A percentile compares a stretch with the other conserved stretches of the same genome.
These are phyloP conservation scores for Scutellaria barbata DNA, from an alignment of 257 asterid genomes.

Conservation along the genomic window DNA sequence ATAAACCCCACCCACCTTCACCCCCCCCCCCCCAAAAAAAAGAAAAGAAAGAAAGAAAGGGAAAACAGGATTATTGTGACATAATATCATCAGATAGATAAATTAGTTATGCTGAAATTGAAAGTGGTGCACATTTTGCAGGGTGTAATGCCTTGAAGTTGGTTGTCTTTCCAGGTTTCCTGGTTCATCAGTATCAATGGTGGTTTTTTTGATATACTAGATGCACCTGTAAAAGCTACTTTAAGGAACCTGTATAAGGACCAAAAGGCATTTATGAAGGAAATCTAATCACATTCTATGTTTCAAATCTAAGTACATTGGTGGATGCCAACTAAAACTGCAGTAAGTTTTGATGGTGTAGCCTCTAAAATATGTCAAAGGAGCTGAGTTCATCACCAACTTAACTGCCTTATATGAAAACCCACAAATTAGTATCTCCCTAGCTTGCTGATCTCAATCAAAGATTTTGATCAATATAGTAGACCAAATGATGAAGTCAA, in stretches of 20 bases:
- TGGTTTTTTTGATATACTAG: not conserved
- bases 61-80: not conserved
- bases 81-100: not conserved
- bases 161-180: not conserved
- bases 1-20: not conserved
- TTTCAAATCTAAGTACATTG: not conserved
- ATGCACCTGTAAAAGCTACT: not conserved
- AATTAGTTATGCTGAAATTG: not conserved
- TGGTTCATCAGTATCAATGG: not conserved
- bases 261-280: not conserved
- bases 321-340: conserved; percentile 11
- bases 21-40: too few species aligned
- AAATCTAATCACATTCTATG: not conserved
- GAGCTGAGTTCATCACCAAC: not conserved
- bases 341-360: not conserved
- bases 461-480: not conserved
- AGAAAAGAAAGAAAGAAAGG: not conserved
- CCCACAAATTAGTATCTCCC: not conserved
- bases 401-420: not conserved
- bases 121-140: not conserved
- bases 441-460: not conserved
- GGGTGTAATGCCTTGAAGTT: not conserved
- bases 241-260: not conserved
- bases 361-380: not conserved
- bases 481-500: not conserved